Evolutionary conservation across 23 red algal genomes (phyloP).

Genomic region (Agarophyton chilense): DNA sequence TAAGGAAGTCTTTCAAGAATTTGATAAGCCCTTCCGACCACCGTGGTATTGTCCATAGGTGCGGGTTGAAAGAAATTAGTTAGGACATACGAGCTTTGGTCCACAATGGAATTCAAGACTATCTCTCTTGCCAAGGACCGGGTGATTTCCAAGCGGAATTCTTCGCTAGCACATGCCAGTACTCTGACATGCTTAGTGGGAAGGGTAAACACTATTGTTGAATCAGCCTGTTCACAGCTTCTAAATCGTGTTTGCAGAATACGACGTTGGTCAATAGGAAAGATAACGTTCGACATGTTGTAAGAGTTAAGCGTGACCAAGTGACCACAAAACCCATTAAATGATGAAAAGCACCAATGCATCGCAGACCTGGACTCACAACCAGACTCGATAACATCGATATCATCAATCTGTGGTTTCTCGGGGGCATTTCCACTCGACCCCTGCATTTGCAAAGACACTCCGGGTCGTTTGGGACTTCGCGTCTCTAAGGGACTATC

Average conservation of each 20-base stretch:
- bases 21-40: slow-evolving; percentile 28
- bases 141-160: slow-evolving; percentile 58
- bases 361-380: neutral
- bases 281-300: neutral
- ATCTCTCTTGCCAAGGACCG: slow-evolving; percentile 52
- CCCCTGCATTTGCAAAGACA: neutral
- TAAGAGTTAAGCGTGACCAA: slow-evolving; percentile 6
- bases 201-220: slow-evolving; percentile 59
- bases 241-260: slow-evolving; percentile 48
- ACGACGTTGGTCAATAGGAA: slow-evolving; percentile 15
- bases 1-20: slow-evolving; percentile 53
- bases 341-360: slow-evolving; percentile 68
- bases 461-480: neutral
- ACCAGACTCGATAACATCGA: neutral
- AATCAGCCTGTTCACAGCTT: slow-evolving; percentile 6
- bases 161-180: slow-evolving; percentile 13
- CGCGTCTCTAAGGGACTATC: neutral
- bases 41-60: slow-evolving; percentile 21
- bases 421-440: neutral
- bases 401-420: neutral
- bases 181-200: slow-evolving; percentile 28
- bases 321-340: slow-evolving; percentile 52
- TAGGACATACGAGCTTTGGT: slow-evolving; percentile 38
- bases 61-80: slow-evolving; percentile 28
- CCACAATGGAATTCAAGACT: slow-evolving; percentile 52